Base-by-base conservation (phyloP, 495 filamentous ascomycete species). In the Apodospora peruviana region DNA sequence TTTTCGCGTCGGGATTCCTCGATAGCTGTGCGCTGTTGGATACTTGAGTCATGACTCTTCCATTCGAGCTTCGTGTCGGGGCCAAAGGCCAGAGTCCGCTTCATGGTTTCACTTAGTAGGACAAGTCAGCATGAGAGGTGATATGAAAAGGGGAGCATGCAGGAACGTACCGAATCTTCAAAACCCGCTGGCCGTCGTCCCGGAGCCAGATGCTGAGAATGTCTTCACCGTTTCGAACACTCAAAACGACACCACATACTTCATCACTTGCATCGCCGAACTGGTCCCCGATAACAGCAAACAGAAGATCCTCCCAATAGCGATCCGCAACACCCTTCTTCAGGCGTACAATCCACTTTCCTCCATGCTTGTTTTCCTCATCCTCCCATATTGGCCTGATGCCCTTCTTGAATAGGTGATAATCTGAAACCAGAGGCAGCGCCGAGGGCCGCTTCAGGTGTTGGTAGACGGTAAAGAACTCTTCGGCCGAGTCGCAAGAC, bases 381-480 rank as follows among this genome's bases (percentile, higher is more conserved):
- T 98, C 93, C 69, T 98, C 93, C 93, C 93, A 98, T 61, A 97
- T 93, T 32, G 93, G 93, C 50, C 93, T 83, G 23, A 97, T 90
- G 40, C 90, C 94, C 60, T 94, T 90, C 75, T 93, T 94, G 73
- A 98, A 98, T 45, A 98, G 84, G 65, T 97, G 94, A 64, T 96
- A 98, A 62, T 98, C 93, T 12, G 90, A 96, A 23, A 97, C 93
- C 18, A 90, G 84, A 9, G 93, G 93, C 41, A 98, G 75, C 12
- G 79, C 71, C 36, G 88, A 95, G 2, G 93, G 94, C 16, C 88
- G 82, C 65, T 94, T 95, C 43, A 98, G 76, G 65, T 97, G 91
- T 20, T 80, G 75, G 65, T 96, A 97, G 12, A 95, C 79, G n/a
- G 79, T 72, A 83, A 91, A 97, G 67, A 98, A 97, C 32, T 91